Evolutionary conservation across 2,329 filamentous ascomycete genomes (phyloP).

Genomic region (Ceratocystis eucalypticola): DNA sequence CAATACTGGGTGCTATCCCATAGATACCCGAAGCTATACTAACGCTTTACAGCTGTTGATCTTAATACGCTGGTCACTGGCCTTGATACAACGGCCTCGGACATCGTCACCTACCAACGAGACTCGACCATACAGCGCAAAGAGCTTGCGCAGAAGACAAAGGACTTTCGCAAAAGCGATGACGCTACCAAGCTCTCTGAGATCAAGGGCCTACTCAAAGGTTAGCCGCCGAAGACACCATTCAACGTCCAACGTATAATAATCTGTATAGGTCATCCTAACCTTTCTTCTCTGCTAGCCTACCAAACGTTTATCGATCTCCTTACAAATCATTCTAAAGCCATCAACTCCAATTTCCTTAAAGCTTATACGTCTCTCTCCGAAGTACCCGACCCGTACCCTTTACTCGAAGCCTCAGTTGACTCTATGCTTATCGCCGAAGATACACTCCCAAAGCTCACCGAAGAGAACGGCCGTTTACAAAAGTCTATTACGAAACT

Average conservation of each 20-base stretch:
- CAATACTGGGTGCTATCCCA: not conserved
- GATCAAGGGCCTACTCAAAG: constrained; percentile 79
- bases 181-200: constrained; percentile 76
- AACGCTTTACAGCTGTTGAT: constrained; percentile 55
- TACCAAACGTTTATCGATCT: constrained; percentile 98
- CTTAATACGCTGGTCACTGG: constrained; percentile 69
- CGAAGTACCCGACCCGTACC: constrained; percentile 92
- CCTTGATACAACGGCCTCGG: constrained; percentile 86
- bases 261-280: not conserved
- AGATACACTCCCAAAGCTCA: constrained; percentile 80
- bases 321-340: constrained; percentile 88
- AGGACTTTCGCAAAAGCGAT: constrained; percentile 90
- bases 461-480: constrained; percentile 77
- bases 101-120: constrained; percentile 83
- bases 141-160: constrained; percentile 96
- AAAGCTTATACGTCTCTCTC: constrained; percentile 86
- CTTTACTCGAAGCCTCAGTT: constrained; percentile 86
- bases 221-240: constrained; percentile 30
- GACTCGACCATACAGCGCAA: constrained; percentile 95
- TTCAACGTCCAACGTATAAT: not conserved
- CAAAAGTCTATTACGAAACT: constrained; percentile 63
- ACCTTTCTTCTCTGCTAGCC: constrained; percentile 37
- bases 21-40: constrained; percentile 16
- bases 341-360: constrained; percentile 82
- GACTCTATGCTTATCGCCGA: constrained; percentile 75